phyloP scores from a whole-genome alignment of 108 stramenopile species.

The Skeletonema menzelii region DNA sequence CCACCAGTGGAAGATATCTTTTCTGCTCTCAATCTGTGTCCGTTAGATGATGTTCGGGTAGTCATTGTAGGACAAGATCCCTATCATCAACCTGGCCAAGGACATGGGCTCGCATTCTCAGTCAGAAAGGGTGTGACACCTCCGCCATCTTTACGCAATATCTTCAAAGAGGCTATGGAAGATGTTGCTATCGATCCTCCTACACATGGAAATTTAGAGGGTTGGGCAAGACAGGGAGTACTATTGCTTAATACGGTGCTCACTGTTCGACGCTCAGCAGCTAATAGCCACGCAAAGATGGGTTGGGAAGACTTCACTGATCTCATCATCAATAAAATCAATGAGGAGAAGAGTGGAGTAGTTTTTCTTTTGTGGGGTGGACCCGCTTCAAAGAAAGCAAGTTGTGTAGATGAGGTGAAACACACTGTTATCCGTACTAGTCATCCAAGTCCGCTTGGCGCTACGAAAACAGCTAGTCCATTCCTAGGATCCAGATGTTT shows the following conservation, averaged over 20 bases:
- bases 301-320: conserved; percentile 98
- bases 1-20: conserved; percentile 87
- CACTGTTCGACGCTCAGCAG: conserved; percentile 89
- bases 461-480: conserved; percentile 74
- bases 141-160: conserved; percentile 95
- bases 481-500: conserved; percentile 83
- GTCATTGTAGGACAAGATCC: conserved; percentile 99
- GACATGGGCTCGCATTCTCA: conserved; percentile 88
- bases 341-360: conserved; percentile 44
- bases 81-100: conserved; percentile 94
- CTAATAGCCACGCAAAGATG: conserved; percentile 88
- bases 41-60: conserved; percentile 74
- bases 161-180: conserved; percentile 81
- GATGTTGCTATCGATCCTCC: conserved; percentile 59
- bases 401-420: conserved; percentile 46
- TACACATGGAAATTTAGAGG: conserved; percentile 69
- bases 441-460: conserved; percentile 72
- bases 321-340: conserved; percentile 67
- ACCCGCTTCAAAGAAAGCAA: conserved; percentile 81
- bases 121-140: conserved; percentile 76
- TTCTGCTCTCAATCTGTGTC: conserved; percentile 88
- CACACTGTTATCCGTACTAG: conserved; percentile 63
- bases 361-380: conserved; percentile 99
- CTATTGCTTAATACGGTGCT: conserved; percentile 95
- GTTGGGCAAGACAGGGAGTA: conserved; percentile 96